phyloP scores from a whole-genome alignment of 768 basidiomycete species.

The Trametes elegans region DNA sequence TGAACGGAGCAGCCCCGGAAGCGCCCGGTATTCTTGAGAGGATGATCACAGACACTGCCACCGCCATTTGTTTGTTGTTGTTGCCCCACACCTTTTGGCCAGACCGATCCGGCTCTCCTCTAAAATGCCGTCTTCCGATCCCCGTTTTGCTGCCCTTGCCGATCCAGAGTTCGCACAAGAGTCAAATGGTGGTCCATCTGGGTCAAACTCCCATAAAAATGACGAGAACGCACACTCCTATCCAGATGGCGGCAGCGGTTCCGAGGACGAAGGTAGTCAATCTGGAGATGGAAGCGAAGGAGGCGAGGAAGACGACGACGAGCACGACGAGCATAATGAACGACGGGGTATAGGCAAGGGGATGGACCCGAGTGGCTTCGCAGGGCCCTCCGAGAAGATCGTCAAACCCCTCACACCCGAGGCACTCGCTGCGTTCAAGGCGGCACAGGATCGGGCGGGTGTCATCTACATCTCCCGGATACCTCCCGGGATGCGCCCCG shows the following conservation, averaged over 20 bases:
- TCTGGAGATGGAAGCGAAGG: constrained; percentile 18
- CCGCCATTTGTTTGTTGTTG: constrained; percentile 11
- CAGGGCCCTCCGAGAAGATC: constrained; percentile 53
- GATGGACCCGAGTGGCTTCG: constrained; percentile 59
- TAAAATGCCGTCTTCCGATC: constrained; percentile 16
- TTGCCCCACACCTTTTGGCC: constrained; percentile 9
- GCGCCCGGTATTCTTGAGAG: too few species aligned
- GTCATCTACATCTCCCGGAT: constrained; percentile 94
- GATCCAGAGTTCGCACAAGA: constrained; percentile 20
- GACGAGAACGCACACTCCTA: background rate
- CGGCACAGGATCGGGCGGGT: constrained; percentile 73
- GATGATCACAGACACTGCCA: background rate
- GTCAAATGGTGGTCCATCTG: background rate
- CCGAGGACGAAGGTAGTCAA: background rate
- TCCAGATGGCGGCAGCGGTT: background rate
- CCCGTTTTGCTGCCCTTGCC: constrained; percentile 22
- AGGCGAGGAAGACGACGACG: constrained; percentile 28
- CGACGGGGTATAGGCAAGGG: constrained; percentile 38
- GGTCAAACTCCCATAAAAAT: background rate
- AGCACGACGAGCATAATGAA: constrained; percentile 24
- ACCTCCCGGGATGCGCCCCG: constrained; percentile 96
- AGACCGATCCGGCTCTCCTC: background rate
- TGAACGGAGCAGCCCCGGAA: too few species aligned
- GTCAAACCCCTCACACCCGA: constrained; percentile 75
- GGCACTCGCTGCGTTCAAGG: constrained; percentile 72